These are phyloP conservation scores for Lithocarpus polystachyus DNA, from an alignment of 306 rosid genomes.

Conservation along the genomic window DNA sequence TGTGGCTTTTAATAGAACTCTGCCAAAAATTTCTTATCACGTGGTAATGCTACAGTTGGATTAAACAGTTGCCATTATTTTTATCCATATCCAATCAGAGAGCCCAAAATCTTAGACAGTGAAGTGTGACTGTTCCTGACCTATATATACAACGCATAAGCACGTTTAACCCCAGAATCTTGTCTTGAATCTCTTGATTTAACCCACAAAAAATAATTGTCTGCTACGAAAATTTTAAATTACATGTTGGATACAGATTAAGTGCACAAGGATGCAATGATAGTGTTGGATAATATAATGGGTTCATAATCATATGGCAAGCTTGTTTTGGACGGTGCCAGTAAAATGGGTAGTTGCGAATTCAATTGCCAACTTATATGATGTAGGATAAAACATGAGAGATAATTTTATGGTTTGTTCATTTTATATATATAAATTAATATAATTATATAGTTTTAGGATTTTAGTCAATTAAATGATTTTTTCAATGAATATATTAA, in stretches of 20 bases:
- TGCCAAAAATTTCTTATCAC: background rate
- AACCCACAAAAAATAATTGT: background rate
- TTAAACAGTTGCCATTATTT: background rate
- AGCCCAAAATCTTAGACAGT: background rate
- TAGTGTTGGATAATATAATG: background rate
- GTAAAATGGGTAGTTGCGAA: background rate
- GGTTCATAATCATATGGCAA: background rate
- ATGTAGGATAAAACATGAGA: too few relatives aligned
- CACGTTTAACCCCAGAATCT: conserved; percentile 1
- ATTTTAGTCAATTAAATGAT: too few relatives aligned
- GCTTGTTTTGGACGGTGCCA: background rate
- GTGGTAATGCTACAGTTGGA: background rate
- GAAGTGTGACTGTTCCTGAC: background rate
- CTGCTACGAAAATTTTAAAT: background rate
- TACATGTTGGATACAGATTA: background rate
- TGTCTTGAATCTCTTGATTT: background rate
- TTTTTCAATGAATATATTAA: too few relatives aligned
- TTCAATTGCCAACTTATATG: too few relatives aligned
- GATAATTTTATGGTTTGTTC: too few relatives aligned
- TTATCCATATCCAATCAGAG: background rate
- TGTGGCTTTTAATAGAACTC: background rate
- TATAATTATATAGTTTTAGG: too few relatives aligned
- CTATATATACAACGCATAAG: background rate
- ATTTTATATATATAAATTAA: too few relatives aligned
- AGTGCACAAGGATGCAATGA: background rate